These are phyloP conservation scores for Colletotrichum somersetense DNA, from an alignment of 2,329 filamentous ascomycete species.

Conservation along the genomic window DNA sequence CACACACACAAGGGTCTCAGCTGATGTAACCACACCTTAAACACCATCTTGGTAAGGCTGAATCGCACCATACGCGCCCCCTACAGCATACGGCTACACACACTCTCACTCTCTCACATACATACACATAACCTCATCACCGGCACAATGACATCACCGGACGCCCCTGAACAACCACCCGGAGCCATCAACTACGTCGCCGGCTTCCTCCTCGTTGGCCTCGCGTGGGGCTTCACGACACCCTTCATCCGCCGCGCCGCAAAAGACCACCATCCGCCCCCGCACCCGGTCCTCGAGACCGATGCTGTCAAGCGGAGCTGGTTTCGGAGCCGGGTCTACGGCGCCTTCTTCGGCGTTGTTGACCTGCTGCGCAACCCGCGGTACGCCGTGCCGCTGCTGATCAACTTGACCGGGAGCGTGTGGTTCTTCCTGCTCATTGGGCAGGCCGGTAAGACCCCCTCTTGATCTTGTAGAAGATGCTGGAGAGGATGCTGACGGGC, in stretches of 20 bases:
- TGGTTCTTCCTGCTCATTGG: constrained; percentile 98
- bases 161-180: constrained; percentile 51
- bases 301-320: constrained; percentile 67
- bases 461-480: too few relatives aligned
- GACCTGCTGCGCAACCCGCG: constrained; percentile 85
- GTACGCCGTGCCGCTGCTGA: constrained; percentile 85
- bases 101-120: background rate
- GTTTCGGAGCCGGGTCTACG: constrained; percentile 72
- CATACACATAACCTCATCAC: background rate
- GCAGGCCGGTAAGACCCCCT: constrained; percentile 84
- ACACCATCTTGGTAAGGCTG: constrained; percentile 6
- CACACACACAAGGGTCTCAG: background rate
- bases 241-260: constrained; percentile 92
- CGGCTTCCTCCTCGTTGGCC: constrained; percentile 89
- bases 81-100: background rate
- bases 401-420: constrained; percentile 92
- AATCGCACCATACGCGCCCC: background rate
- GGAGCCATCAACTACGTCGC: constrained; percentile 84
- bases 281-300: constrained; percentile 67
- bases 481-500: background rate
- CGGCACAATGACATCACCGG: constrained; percentile 36
- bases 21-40: constrained; percentile 15
- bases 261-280: constrained; percentile 75
- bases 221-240: constrained; percentile 94
- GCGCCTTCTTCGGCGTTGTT: constrained; percentile 78